Percentiles rank a stretch among this genome's conserved stretches.
Conservation (phyloP, 2,329 filamentous ascomycete species). For the Penicillium sp. region DNA sequence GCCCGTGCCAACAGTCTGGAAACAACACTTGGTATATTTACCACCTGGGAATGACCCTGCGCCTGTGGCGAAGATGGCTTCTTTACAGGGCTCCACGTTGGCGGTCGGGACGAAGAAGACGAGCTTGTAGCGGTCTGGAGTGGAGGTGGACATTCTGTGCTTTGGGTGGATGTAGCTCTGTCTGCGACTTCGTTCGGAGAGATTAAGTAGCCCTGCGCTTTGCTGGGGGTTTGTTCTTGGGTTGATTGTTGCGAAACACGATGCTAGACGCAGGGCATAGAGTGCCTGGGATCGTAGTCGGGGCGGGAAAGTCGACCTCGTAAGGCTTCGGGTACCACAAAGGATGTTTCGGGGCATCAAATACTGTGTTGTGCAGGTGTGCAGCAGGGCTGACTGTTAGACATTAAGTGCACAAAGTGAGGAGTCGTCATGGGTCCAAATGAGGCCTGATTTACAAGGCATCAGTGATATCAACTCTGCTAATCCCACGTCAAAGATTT, state of each 20-base stretch:
- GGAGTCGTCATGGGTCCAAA: not conserved
- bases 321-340: not conserved
- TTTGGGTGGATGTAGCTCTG: not conserved
- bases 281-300: not conserved
- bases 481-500: no score
- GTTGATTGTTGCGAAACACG: not conserved
- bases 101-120: conserved; percentile 44
- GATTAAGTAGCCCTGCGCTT: not conserved
- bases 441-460: no score
- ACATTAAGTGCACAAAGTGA: conserved; percentile 3
- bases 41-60: conserved; percentile 43
- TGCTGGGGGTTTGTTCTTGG: not conserved
- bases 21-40: conserved; percentile 43
- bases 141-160: conserved; percentile 25
- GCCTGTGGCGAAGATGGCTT: conserved; percentile 43
- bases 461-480: no score
- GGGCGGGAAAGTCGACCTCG: not conserved
- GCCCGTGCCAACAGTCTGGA: conserved; percentile 41
- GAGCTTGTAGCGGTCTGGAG: conserved; percentile 41
- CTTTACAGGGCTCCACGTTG: conserved; percentile 41
- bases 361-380: not conserved
- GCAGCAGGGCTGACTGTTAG: not conserved
- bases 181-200: not conserved
- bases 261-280: not conserved
- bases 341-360: not conserved